Evolutionary conservation across 2,329 filamentous ascomycete genomes (phyloP).

Genomic region (Aspergillus sp.): DNA sequence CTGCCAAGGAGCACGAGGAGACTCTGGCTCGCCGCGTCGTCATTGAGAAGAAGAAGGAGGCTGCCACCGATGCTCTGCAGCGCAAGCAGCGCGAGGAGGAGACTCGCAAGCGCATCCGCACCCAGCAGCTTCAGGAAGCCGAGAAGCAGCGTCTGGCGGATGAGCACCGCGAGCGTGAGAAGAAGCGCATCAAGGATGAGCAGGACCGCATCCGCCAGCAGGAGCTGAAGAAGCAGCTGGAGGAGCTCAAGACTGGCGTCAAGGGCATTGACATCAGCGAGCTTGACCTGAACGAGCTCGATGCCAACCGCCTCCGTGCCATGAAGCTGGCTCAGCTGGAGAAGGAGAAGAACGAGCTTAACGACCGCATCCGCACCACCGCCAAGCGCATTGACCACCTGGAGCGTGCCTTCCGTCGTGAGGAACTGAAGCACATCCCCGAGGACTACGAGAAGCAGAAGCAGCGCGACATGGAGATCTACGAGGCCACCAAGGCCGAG

Average conservation of each 20-base stretch:
- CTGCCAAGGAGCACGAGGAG: slow-evolving; percentile 87
- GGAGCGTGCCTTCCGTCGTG: slow-evolving; percentile 93
- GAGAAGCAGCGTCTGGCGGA: slow-evolving; percentile 87
- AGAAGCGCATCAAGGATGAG: slow-evolving; percentile 81
- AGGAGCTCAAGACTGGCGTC: slow-evolving; percentile 84
- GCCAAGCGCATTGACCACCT: slow-evolving; percentile 96
- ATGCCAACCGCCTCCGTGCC: slow-evolving; percentile 85
- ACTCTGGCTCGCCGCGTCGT: slow-evolving; percentile 82
- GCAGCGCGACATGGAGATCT: slow-evolving; percentile 73
- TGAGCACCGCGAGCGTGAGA: slow-evolving; percentile 88
- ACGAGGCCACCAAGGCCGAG: slow-evolving; percentile 76
- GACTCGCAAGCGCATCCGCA: slow-evolving; percentile 79
- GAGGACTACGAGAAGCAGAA: slow-evolving; percentile 84
- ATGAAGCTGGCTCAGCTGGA: slow-evolving; percentile 95
- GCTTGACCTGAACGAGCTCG: slow-evolving; percentile 76
- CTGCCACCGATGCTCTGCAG: slow-evolving; percentile 83
- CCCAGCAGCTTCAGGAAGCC: slow-evolving; percentile 84
- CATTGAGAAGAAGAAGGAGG: slow-evolving; percentile 96
- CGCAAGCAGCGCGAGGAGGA: slow-evolving; percentile 92
- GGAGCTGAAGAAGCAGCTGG: slow-evolving; percentile 89
- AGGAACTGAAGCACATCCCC: slow-evolving; percentile 88
- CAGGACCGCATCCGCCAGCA: slow-evolving; percentile 87
- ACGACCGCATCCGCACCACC: slow-evolving; percentile 85
- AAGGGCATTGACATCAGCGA: slow-evolving; percentile 76
- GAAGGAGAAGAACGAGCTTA: slow-evolving; percentile 95